Percentiles rank a stretch among this genome's conserved stretches.
phyloP scores from a whole-genome alignment of 345 rosid species.

The Nephelium lappaceum region DNA sequence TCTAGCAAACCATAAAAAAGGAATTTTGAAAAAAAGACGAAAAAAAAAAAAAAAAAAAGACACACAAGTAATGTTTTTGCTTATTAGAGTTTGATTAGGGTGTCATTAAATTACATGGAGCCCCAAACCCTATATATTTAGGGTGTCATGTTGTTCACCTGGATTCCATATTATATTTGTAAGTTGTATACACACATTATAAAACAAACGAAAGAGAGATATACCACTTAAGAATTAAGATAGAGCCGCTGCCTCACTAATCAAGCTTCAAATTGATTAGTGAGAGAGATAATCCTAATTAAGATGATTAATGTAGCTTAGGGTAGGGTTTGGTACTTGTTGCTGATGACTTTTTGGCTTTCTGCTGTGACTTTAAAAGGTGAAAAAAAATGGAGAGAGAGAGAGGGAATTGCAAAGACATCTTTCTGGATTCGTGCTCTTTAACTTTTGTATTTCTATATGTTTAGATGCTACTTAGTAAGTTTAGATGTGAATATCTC shows the following conservation, averaged over 20 bases:
- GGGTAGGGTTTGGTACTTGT: neutral
- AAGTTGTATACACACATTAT: neutral
- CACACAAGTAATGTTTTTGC: too few relatives aligned
- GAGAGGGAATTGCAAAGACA: too few relatives aligned
- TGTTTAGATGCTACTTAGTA: neutral
- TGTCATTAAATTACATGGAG: slow-evolving; percentile 34
- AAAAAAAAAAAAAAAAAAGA: too few relatives aligned
- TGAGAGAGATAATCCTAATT: neutral
- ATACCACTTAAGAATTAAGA: neutral
- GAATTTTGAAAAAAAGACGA: too few relatives aligned
- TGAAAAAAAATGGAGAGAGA: too few relatives aligned
- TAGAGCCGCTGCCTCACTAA: neutral
- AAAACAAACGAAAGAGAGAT: slow-evolving; percentile 10
- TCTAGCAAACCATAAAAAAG: too few relatives aligned
- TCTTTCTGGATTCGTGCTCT: neutral
- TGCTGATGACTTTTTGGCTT: too few relatives aligned
- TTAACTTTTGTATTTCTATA: neutral
- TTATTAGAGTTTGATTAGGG: too few relatives aligned
- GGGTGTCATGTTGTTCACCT: slow-evolving; percentile 16
- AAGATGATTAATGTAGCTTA: neutral
- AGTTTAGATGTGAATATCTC: too few relatives aligned
- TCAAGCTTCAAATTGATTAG: too few relatives aligned
- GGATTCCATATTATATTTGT: neutral
- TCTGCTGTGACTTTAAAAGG: too few relatives aligned
- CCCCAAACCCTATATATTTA: slow-evolving; percentile 43